phyloP scores from a whole-genome alignment of 345 rosid genomes.

The Citrus reticulata region DNA sequence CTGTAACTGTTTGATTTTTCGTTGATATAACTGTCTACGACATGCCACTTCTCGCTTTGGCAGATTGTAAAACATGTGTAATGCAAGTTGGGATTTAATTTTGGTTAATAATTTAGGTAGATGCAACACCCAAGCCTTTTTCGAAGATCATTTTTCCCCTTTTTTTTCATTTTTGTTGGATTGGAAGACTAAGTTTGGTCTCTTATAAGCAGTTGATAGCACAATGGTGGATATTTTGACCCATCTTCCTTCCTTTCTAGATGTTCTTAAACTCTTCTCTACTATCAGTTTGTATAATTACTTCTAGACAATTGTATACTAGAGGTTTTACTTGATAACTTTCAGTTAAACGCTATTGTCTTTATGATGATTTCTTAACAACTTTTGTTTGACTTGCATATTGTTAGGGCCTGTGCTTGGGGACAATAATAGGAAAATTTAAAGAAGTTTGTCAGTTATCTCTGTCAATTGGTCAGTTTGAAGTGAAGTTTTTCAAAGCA shows the following conservation, averaged over 20 bases:
- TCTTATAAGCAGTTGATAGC: not conserved
- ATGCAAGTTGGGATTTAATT: not conserved
- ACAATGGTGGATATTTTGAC: not conserved
- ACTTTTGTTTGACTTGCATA: not conserved
- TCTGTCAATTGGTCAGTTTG: conserved; percentile 10
- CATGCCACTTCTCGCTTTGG: not conserved
- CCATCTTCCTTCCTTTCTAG: not conserved
- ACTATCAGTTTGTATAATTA: not conserved
- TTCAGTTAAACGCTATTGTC: not conserved
- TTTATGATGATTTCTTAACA: conserved; percentile 2
- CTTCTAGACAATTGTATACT: not conserved
- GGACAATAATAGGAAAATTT: conserved; percentile 35
- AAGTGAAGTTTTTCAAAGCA: conserved; percentile 17
- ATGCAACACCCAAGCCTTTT: not conserved
- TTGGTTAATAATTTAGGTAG: not conserved
- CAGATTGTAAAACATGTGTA: not conserved
- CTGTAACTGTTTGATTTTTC: not conserved
- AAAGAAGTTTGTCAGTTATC: conserved; percentile 7
- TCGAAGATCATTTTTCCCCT: not conserved
- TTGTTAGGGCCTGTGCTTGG: conserved; percentile 56
- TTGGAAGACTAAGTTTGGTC: not conserved
- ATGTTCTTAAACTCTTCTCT: not conserved
- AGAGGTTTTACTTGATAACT: not conserved
- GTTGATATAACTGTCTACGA: not conserved
- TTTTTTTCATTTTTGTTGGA: not conserved